These are phyloP conservation scores for Vararia minispora DNA, from an alignment of 768 basidiomycete genomes.

Conservation along the genomic window DNA sequence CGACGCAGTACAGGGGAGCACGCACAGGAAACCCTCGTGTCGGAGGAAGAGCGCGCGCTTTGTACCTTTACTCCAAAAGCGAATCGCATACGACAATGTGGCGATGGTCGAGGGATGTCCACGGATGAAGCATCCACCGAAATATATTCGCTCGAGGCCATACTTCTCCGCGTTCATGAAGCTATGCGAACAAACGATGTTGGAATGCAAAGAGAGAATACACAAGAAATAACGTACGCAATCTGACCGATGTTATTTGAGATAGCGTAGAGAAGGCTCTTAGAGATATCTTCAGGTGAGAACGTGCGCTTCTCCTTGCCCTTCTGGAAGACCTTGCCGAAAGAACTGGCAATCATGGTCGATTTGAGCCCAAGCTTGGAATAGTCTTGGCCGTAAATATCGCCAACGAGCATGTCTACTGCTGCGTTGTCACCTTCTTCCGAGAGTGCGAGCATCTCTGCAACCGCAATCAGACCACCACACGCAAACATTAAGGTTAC, in stretches of 20 bases:
- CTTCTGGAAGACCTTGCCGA: constrained; percentile 97
- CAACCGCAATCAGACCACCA: constrained; percentile 2
- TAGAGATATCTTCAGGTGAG: constrained; percentile 87
- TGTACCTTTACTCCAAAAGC: constrained; percentile 98
- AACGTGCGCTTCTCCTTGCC: constrained; percentile 69
- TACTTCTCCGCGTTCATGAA: constrained; percentile 99
- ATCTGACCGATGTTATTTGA: constrained; percentile 99
- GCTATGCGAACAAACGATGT: constrained; percentile 28
- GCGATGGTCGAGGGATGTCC: constrained; percentile 96
- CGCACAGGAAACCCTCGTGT: constrained; percentile 96
- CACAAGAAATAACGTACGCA: constrained; percentile 75
- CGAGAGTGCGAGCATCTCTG: constrained; percentile 94
- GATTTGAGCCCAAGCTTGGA: constrained; percentile 92
- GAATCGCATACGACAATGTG: constrained; percentile 95
- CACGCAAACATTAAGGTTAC: no score
- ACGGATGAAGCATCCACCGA: constrained; percentile 98
- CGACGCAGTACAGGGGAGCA: constrained; percentile 16
- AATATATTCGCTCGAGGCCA: constrained; percentile 92
- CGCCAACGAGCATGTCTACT: constrained; percentile 98
- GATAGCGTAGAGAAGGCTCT: constrained; percentile 88
- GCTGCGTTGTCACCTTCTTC: constrained; percentile 88
- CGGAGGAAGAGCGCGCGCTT: constrained; percentile 94
- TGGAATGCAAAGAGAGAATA: constrained; percentile 1
- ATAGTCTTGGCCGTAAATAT: constrained; percentile 99
- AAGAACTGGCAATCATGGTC: constrained; percentile 94